Evolutionary conservation across 768 basidiomycete genomes (phyloP), one percentile per base, ranked within the genome.

Genomic region (Serpula lacrymans): DNA sequence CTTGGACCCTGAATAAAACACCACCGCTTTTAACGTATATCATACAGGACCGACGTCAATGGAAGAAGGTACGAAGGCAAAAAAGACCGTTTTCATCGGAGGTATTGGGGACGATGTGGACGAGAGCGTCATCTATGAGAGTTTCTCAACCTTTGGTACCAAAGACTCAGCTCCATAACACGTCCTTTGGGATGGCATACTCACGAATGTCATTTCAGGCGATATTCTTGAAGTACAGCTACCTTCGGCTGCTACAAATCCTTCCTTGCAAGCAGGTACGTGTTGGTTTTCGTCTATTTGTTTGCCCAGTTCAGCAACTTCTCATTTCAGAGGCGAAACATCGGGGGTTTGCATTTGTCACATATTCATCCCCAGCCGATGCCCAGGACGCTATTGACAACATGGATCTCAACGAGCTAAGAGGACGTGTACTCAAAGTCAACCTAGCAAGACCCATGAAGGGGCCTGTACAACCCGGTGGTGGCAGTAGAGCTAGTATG

Each of bases 301-400:
- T 34, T 33, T 49, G 14, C n/a, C 48, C 16, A 18, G 16, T 20
- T 25, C 8, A 14, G 21, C 32, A 13, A 29, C 39, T n/a, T 13
- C 45, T 42, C 16, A 21, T 14, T 23, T 9, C 43, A 86, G 86
- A 85, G 46, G 64, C 65, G n/a, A 90, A 87, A 66, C 89, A 91
- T 60, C 82, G 92, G 32, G 95, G 94, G 8, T 97, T 93, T 66
- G 95, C 84, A 7, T 97, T 97, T 58, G 78, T 97, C 34, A 93
- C 92, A 2, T 98, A 79, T 59, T 66, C 80, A 9, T 84, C 83
- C 6, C 58, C 86, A 7, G 75, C 77, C 17, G 91, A 95, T 62
- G 93, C 95, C 4, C 86, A 89, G 57, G 94, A 97, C 59, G 95
- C 95, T 21, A 95, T 97, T 46, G 95, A 98, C 71, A 98, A 98